Conservation (phyloP, 2,329 filamentous ascomycete species). For the Botryosphaeria dothidea region DNA sequence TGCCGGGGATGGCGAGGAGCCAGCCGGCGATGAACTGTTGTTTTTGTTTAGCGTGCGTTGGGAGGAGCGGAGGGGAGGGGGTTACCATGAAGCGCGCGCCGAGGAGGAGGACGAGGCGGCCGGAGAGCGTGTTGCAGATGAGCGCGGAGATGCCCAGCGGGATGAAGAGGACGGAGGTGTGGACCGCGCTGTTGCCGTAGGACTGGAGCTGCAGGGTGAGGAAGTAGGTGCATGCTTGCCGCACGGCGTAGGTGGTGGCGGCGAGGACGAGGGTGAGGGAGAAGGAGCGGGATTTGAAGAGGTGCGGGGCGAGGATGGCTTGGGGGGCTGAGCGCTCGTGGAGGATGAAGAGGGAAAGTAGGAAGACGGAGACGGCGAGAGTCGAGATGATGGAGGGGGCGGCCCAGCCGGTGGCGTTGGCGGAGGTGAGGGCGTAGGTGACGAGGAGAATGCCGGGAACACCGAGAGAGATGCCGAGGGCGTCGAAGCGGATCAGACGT, state of each 20-base stretch:
- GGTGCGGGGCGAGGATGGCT: constrained; percentile 17
- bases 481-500: constrained; percentile 18
- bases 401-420: constrained; percentile 13
- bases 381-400: constrained; percentile 1
- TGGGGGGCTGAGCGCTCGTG: constrained; percentile 9
- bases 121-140: constrained; percentile 12
- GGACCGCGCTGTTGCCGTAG: constrained; percentile 9
- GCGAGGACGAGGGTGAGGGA: constrained; percentile 15
- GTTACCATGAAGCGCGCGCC: constrained; percentile 14
- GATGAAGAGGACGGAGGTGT: constrained; percentile 18
- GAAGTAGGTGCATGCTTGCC: constrained; percentile 20
- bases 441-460: constrained; percentile 17
- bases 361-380: neutral
- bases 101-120: neutral
- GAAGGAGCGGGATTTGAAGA: constrained; percentile 17
- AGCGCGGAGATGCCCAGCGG: constrained; percentile 16
- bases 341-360: neutral
- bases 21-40: constrained; percentile 13
- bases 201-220: constrained; percentile 19
- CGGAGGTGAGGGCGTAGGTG: constrained; percentile 13
- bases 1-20: constrained; percentile 2
- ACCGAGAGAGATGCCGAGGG: constrained; percentile 14
- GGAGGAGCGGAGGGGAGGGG: no score
- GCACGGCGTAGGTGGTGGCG: constrained; percentile 10
- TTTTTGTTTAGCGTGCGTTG: neutral